Evolutionary conservation across 345 rosid species (phyloP), one percentile per base, ranked within the genome.

Genomic region (Cardamine chenopodiifolia): DNA sequence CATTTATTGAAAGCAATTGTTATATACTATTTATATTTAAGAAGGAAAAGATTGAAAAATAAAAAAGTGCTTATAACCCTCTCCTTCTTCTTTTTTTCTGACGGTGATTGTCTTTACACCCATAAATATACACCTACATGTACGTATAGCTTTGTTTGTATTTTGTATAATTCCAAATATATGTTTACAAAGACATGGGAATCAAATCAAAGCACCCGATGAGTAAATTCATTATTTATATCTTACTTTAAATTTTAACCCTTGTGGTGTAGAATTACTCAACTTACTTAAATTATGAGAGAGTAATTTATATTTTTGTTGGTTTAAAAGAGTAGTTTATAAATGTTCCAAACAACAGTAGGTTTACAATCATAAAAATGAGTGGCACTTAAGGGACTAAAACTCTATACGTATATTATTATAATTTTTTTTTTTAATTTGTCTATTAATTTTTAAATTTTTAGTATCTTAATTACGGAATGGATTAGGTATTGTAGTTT

Each of bases 51-150:
- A 45, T 39, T 59, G 53, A 31, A 64, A 65, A 34, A 20, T 12
- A 19, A 39, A 4, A 22, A 55, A 62, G 20, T 60, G 49, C 5
- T 29, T 18, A 19, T 42, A 54, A n/a, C n/a, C 39, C 25, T 49
- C n/a, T 12, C 19, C 44, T 14, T 28, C 13, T 8, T 59, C 9
- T 34, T 56, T 17, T 23, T 40, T 9, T 17, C 64, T 44, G 56
- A 53, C 69, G 47, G 63, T 29, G 40, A 31, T 42, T 62, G 79
- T 68, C 74, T 53, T 62, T 54, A 76, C 34, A 42, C 44, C 49
- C 49, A 45, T 76, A 31, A 53, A 26, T 40, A 53, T 58, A 70
- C 35, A 54, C n/a, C 28, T 62, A 42, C 39, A 25, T 63, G 47
- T 70, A 44, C 20, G 52, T 62, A 56, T 62, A 70, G 19, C 2